Base-by-base conservation (phyloP, 1,284 basidiomycete species). In the Fomitopsis betulina region DNA sequence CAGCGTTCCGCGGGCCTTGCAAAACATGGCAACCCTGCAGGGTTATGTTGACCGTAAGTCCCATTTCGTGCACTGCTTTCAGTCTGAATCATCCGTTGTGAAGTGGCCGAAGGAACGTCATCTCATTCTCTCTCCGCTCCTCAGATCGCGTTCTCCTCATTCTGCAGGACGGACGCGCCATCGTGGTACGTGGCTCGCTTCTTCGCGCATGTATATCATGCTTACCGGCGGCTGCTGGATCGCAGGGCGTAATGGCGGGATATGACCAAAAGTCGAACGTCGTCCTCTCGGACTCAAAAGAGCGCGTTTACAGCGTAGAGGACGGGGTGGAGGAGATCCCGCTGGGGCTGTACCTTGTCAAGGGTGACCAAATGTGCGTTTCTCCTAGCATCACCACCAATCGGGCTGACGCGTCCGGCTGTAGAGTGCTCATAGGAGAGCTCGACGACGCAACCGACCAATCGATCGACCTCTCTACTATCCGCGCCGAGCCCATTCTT, bases 281-380 rank as follows among this genome's bases (percentile, higher is more conserved):
- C 65, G 94, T 97, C 61, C 83, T 98, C 52, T 89, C 94, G 21
- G 91, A 94, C 70, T 91, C 88, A 56, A 92, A 90, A 68, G 95
- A 98, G 72, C 85, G 95, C 64, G 88, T 96, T 37, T 97, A 92
- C 73, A 92, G 90, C 67, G 74, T 83, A 57, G 96, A 99, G 17
- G 91, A 92, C 68, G 91, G 91, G 23, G 94, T 98, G 33, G 94
- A 98, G 74, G 94, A 98, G 78, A 87, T 96, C 12, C 91, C 94
- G 0, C 78, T 99, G n/a, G 96, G 96, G 1, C 78, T 99, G 51
- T 99, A 99, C 74, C 86, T 99, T 64, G 91, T 99, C 67, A 93
- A 98, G 69, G 96, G 96, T 2, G 96, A 99, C 70, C 96, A 96
- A 80, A 95, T 97, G 96, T 98, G 62, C 69, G 86, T 79, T 17